These are phyloP conservation scores for Lepidium didymum DNA, from an alignment of 345 rosid genomes.

Conservation along the genomic window DNA sequence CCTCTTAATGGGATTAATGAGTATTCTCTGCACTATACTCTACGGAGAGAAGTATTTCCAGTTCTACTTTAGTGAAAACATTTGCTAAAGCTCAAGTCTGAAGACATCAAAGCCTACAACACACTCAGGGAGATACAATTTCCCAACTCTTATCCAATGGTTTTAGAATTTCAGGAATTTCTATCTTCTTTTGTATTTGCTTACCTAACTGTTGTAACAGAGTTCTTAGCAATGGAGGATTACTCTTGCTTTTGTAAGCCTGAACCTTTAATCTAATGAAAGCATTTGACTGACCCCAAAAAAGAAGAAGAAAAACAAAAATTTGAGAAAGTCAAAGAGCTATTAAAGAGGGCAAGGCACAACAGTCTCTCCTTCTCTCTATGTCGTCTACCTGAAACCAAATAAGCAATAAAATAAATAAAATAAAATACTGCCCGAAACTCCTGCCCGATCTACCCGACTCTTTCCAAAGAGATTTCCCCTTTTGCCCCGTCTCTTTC, in stretches of 20 bases:
- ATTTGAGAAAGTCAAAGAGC: constrained; percentile 4
- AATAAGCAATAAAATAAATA: background rate
- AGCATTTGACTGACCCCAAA: background rate
- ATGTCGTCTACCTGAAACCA: background rate
- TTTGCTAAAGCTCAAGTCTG: too few relatives aligned
- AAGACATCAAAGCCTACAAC: too few relatives aligned
- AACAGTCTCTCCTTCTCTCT: background rate
- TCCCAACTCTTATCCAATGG: too few relatives aligned
- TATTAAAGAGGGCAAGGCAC: background rate
- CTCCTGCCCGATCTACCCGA: constrained; percentile 46
- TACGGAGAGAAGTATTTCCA: too few relatives aligned
- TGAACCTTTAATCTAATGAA: too few relatives aligned
- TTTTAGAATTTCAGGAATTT: background rate
- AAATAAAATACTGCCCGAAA: constrained; percentile 25
- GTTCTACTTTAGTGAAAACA: too few relatives aligned
- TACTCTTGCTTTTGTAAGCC: too few relatives aligned
- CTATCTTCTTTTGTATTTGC: background rate
- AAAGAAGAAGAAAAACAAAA: background rate
- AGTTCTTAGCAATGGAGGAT: too few relatives aligned
- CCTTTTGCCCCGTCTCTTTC: constrained; percentile 30
- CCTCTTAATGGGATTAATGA: too few relatives aligned
- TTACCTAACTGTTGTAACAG: too few relatives aligned
- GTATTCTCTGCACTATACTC: too few relatives aligned
- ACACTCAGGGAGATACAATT: too few relatives aligned
- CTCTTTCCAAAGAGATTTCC: constrained; percentile 7